phyloP scores from a whole-genome alignment of 345 rosid species.

The Reutealis trisperma region DNA sequence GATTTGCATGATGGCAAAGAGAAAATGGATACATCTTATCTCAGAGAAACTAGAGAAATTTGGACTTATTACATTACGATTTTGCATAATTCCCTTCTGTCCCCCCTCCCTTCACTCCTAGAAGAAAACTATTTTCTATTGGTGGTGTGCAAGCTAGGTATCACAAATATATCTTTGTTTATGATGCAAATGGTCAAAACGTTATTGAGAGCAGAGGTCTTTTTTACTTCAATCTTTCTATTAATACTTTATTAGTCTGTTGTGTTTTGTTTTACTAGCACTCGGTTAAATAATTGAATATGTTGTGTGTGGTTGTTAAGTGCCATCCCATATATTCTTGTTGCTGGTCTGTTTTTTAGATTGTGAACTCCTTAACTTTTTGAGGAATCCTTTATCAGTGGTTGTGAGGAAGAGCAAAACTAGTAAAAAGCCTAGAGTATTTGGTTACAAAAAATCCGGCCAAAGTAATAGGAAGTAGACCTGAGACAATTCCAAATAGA shows the following conservation, averaged over 20 bases:
- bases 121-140: background rate
- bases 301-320: background rate
- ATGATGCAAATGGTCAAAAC: background rate
- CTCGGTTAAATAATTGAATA: constrained; percentile 1
- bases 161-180: too few species aligned
- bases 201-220: background rate
- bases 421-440: too few species aligned
- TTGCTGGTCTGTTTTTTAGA: background rate
- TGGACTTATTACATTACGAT: background rate
- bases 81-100: background rate
- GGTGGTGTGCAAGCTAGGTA: background rate
- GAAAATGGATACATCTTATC: background rate
- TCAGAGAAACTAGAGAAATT: too few species aligned
- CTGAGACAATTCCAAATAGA: too few species aligned
- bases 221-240: background rate
- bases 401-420: too few species aligned
- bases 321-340: background rate
- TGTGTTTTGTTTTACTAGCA: background rate
- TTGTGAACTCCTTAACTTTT: too few species aligned
- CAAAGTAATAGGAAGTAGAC: too few species aligned
- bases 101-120: background rate
- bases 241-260: background rate
- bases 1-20: background rate
- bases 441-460: too few species aligned
- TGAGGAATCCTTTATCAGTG: too few species aligned